A percentile compares a stretch with the other conserved stretches of the same genome.
Conservation (phyloP, 1,139 yeast species). For the Saccharomyces hybrid region DNA sequence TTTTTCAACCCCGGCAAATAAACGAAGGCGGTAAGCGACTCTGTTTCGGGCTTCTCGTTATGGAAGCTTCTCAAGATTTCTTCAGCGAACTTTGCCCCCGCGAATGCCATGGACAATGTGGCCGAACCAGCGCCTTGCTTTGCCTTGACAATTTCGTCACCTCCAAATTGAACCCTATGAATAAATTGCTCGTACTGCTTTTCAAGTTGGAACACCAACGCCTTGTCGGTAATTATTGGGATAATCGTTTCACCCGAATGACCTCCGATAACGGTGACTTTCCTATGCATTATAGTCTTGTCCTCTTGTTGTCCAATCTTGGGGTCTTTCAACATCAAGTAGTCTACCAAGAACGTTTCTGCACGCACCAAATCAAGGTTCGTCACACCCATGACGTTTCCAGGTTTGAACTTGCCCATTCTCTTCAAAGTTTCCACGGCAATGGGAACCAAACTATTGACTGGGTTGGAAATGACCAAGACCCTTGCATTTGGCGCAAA, state of each 20-base stretch:
- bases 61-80: slow-evolving; percentile 23
- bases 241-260: slow-evolving; percentile 74
- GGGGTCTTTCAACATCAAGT: slow-evolving; percentile 14
- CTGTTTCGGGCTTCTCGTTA: slow-evolving; percentile 7
- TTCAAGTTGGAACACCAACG: slow-evolving; percentile 17
- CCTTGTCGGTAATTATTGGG: slow-evolving; percentile 37
- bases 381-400: slow-evolving; percentile 63
- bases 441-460: slow-evolving; percentile 67
- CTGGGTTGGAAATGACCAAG: slow-evolving; percentile 67
- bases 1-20: slow-evolving; percentile 47
- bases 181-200: slow-evolving; percentile 41
- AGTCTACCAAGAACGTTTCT: slow-evolving; percentile 51
- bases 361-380: slow-evolving; percentile 66
- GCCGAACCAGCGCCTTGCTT: slow-evolving; percentile 75
- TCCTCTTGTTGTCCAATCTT: slow-evolving; percentile 11
- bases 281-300: slow-evolving; percentile 37
- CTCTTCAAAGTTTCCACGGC: slow-evolving; percentile 63
- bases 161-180: slow-evolving; percentile 65
- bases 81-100: slow-evolving; percentile 58
- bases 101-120: slow-evolving; percentile 70
- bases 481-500: slow-evolving; percentile 56
- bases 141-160: slow-evolving; percentile 74
- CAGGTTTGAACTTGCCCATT: slow-evolving; percentile 45
- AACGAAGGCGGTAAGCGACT: slow-evolving; percentile 38
- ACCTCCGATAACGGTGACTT: slow-evolving; percentile 62